Base-by-base conservation (phyloP, 371 early-diverging fungal genomes). In the Saksenaea vasiformis region DNA sequence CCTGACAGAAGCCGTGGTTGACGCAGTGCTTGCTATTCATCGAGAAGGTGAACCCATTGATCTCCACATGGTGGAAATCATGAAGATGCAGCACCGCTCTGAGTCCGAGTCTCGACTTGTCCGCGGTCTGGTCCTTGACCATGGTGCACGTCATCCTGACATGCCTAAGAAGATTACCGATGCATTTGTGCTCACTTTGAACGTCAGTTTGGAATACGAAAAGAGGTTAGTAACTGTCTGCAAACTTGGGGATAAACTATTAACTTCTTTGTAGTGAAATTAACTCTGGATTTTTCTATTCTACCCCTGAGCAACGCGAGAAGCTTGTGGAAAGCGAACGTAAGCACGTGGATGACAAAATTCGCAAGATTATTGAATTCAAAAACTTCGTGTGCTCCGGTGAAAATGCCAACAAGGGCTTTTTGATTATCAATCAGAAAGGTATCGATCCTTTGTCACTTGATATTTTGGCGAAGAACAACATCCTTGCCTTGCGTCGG, bases 231-330 rank as follows among this genome's bases (percentile, higher is more conserved):
- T n/a, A n/a, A 22, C 22, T 5, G 51, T n/a, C 22, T 41, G 55
- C 26, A 55, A 55, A 34, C 19, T 51, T 24, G 24, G 34, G 27
- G 51, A 17, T 39, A 24, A 41, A 17, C 34, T 11, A 11, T 17
- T 35, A 1, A 27, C 26, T 8, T 61, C 36, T 13, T 39, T 62
- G 51, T 60, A 91, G 97, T 71, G 99, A 99, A 81, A 91, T 99
- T 86, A 99, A 99, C 90, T 97, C 99, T 67, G 94, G 97, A 58
- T 99, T 99, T 89, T 99, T 96, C 83, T 99, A 99, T 85, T 92
- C 91, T 70, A 89, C 92, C 51, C 96, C 99, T 43, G 98, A 96
- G 67, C 98, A 99, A 82, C 93, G 99, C 69, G 98, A 99, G 67
- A 95, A 94, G 80, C 87, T 99, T 61, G 97, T 99, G 56, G 98